A percentile compares a stretch with the other conserved stretches of the same genome.
Evolutionary conservation across 306 rosid species (phyloP).

Genomic region (Trifolium repens): DNA sequence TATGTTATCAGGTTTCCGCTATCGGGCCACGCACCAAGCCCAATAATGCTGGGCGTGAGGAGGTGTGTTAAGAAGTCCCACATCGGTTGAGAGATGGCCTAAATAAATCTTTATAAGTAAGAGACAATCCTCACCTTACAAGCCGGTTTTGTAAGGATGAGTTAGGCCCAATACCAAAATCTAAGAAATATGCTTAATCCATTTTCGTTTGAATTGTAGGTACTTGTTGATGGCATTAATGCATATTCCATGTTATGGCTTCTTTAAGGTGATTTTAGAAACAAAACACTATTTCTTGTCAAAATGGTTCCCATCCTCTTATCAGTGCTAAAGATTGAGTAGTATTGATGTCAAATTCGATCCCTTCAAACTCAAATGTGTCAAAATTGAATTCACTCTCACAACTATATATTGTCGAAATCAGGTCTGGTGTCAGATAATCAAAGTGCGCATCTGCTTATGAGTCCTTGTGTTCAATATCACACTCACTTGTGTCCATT

Average conservation of each 20-base stretch:
- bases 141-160: too few relatives aligned
- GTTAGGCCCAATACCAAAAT: too few relatives aligned
- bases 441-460: background rate
- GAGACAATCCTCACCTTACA: too few relatives aligned
- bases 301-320: constrained; percentile 52
- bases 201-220: constrained; percentile 38
- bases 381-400: constrained; percentile 25
- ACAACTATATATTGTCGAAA: background rate
- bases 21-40: too few relatives aligned
- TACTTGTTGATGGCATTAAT: constrained; percentile 51
- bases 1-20: too few relatives aligned
- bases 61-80: too few relatives aligned
- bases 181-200: constrained; percentile 32
- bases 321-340: constrained; percentile 37
- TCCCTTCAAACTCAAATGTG: background rate
- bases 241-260: constrained; percentile 58
- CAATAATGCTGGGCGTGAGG: too few relatives aligned
- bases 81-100: too few relatives aligned
- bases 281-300: constrained; percentile 45
- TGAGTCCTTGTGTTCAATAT: background rate
- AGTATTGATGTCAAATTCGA: background rate
- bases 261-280: constrained; percentile 49
- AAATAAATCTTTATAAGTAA: too few relatives aligned
- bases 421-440: background rate
- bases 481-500: background rate